phyloP scores from a whole-genome alignment of 169 alveolate genomes.

The Plasmodium inui region DNA sequence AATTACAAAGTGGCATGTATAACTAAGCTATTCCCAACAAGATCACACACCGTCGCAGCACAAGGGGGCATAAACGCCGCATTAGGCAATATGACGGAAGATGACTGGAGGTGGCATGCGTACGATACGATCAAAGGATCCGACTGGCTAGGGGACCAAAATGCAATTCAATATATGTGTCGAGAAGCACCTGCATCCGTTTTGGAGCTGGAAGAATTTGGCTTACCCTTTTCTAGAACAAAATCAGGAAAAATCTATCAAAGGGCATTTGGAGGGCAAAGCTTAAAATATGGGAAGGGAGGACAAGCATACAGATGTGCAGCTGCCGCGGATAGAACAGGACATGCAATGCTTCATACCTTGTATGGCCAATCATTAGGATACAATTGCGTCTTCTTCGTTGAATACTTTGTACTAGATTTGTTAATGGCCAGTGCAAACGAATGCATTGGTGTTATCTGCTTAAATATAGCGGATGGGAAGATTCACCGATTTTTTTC shows the following conservation, averaged over 20 bases:
- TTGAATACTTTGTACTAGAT: constrained; percentile 97
- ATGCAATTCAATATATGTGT: constrained; percentile 98
- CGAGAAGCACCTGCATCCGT: constrained; percentile 96
- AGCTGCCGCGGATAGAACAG: constrained; percentile 99
- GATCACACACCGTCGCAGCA: constrained; percentile 99
- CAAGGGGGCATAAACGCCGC: constrained; percentile 96
- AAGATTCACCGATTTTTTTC: constrained; percentile 96
- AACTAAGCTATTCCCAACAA: constrained; percentile 96
- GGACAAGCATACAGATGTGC: constrained; percentile 99
- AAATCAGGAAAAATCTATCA: constrained; percentile 95
- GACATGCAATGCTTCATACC: constrained; percentile 98
- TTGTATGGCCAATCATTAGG: constrained; percentile 94
- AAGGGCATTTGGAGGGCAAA: constrained; percentile 99
- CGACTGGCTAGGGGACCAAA: constrained; percentile 99
- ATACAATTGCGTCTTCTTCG: constrained; percentile 95
- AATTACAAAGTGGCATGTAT: constrained; percentile 94
- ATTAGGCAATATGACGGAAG: constrained; percentile 96
- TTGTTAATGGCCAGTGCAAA: constrained; percentile 92
- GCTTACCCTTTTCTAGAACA: constrained; percentile 97
- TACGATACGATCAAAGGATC: constrained; percentile 98
- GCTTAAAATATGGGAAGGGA: constrained; percentile 96
- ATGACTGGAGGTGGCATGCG: constrained; percentile 99
- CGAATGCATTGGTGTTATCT: constrained; percentile 94
- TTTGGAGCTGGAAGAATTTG: constrained; percentile 96
- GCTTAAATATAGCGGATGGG: constrained; percentile 96